Percentiles rank a stretch among this genome's conserved stretches.
Conservation (phyloP, 2,329 filamentous ascomycete genomes). For the Fusarium avenaceum region DNA sequence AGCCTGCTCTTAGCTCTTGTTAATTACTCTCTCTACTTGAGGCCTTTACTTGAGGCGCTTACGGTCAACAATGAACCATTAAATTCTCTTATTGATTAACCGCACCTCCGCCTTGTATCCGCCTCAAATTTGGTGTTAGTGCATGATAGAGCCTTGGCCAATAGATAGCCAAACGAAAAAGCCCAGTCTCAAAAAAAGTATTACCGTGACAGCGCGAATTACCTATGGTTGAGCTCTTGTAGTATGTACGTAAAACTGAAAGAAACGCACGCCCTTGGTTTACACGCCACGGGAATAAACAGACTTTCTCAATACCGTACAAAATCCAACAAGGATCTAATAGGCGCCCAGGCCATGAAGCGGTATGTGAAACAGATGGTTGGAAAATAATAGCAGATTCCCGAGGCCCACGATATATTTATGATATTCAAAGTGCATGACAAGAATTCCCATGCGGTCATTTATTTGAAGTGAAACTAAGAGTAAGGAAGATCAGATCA, state of each 20-base stretch:
- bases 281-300: constrained; percentile 4
- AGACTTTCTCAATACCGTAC: not conserved
- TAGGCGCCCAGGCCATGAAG: constrained; percentile 28
- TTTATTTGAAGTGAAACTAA: constrained; percentile 8
- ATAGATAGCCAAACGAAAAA: constrained; percentile 9
- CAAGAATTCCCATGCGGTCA: constrained; percentile 17
- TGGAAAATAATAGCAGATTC: constrained; percentile 36
- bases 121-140: constrained; percentile 9
- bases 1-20: too few species aligned
- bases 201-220: constrained; percentile 15
- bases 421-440: constrained; percentile 2
- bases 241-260: constrained; percentile 1
- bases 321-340: constrained; percentile 9
- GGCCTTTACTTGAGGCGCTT: not conserved
- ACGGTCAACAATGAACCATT: not conserved
- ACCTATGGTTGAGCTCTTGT: constrained; percentile 1
- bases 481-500: constrained; percentile 15
- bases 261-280: constrained; percentile 3
- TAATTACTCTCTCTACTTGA: not conserved
- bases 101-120: constrained; percentile 30
- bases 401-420: constrained; percentile 26
- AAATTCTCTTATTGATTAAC: not conserved
- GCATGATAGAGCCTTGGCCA: constrained; percentile 9
- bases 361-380: constrained; percentile 30
- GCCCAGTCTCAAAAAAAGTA: constrained; percentile 14